Base-by-base conservation (phyloP, 1,284 basidiomycete species). In the Rhodotorula sp. region DNA sequence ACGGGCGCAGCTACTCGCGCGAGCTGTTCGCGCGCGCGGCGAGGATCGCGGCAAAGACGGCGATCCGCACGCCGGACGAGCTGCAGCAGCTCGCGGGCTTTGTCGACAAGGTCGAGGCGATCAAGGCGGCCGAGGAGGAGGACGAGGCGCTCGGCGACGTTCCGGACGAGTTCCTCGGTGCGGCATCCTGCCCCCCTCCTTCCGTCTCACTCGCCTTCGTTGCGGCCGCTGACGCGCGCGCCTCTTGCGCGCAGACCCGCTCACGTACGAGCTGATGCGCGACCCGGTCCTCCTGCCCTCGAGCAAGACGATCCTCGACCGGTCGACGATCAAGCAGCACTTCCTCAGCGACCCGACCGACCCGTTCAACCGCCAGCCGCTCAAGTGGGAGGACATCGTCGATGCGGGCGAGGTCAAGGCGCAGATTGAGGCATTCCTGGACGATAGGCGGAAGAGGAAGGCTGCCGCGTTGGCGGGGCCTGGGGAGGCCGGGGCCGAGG, bases 191-290 rank as follows among this genome's bases (percentile, higher is more conserved):
- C 51, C 29, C n/a, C 21, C 54, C 66, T 77, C 79, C 57, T 62
- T 78, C 76, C 22, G 1, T 25, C 44, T 32, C 53, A 8, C 19
- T n/a, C 13, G 39, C 25, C 3, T 7, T 41, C 41, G 37, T 41
- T 8, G 51, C 9, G 34, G 21, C 25, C 32, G 19, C 39, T 55
- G 46, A 44, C n/a, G 48, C 50, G 3, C 10, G 29, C 50, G 19
- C 50, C 12, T 27, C 21, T 5, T 7, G 6, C 22, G 36, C 37
- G 10, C 77, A 96, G 94, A 97, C 81, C 92, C 94, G 1, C 84
- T 97, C 74, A 94, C 97, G 89, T 91, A 88, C 76, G 94, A 92
- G 1, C 80, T 99, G 69, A 99, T 99, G 97, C 90, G 89, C 70
- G 94, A 99, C 81, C 97, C 97, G 2, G 96, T 99, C 70, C 88